Conservation (phyloP, 2,329 filamentous ascomycete genomes). For the Mycogone perniciosa region DNA sequence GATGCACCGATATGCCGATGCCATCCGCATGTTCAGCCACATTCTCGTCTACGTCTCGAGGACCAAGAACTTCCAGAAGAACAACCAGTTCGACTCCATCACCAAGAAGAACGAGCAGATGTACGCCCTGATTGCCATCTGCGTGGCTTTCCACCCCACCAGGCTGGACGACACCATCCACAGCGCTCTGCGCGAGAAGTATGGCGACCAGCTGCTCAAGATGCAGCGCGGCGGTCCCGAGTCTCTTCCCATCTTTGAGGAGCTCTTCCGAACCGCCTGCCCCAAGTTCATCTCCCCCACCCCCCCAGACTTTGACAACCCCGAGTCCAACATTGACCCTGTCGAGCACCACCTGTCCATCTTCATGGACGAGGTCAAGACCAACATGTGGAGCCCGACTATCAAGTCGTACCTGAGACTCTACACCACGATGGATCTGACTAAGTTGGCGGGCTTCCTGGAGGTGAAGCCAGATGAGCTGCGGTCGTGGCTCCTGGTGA, state of each 20-base stretch:
- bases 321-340: conserved; percentile 90
- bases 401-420: conserved; percentile 98
- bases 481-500: conserved; percentile 87
- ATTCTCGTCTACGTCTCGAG: conserved; percentile 97
- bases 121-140: conserved; percentile 98
- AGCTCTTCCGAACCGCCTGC: conserved; percentile 95
- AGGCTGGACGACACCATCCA: conserved; percentile 98
- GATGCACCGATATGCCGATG: conserved; percentile 99
- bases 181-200: conserved; percentile 96
- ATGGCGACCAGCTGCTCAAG: conserved; percentile 94
- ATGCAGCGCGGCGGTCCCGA: conserved; percentile 95
- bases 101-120: conserved; percentile 99
- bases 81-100: conserved; percentile 94
- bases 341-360: conserved; percentile 94
- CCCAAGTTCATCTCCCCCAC: conserved; percentile 99
- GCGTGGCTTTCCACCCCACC: conserved; percentile 95
- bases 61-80: conserved; percentile 99
- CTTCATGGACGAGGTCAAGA: conserved; percentile 99
- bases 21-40: conserved; percentile 99
- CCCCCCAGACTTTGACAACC: conserved; percentile 95
- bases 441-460: conserved; percentile 95
- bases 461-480: conserved; percentile 96
- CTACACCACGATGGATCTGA: conserved; percentile 98
- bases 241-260: conserved; percentile 92
- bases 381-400: conserved; percentile 95